These are phyloP conservation scores for Sporothrix schenckii DNA, from an alignment of 2,329 filamentous ascomycete genomes.

Conservation along the genomic window DNA sequence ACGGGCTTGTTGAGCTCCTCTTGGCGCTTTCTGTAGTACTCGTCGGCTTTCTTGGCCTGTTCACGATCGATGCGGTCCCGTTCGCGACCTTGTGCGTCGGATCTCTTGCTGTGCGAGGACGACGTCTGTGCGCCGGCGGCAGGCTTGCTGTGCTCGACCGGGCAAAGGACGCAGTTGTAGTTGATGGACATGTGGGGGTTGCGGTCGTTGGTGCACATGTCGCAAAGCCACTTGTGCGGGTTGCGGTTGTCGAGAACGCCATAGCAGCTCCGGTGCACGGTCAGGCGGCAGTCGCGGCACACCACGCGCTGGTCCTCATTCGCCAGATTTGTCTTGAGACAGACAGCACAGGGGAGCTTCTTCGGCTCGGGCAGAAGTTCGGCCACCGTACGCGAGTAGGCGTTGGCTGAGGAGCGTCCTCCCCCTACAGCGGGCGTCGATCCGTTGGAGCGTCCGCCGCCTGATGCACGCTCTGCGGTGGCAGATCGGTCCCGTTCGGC, in stretches of 20 bases:
- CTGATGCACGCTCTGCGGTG: conserved; percentile 2
- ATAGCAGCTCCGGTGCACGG: conserved; percentile 90
- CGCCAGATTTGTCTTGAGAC: conserved; percentile 68
- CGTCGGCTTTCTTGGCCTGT: conserved; percentile 73
- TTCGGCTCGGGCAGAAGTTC: conserved; percentile 78
- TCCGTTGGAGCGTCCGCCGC: conserved; percentile 42
- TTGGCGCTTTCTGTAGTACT: conserved; percentile 82
- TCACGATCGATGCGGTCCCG: conserved; percentile 86
- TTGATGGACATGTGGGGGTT: conserved; percentile 89
- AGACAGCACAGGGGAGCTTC: conserved; percentile 82
- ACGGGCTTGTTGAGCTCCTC: conserved; percentile 80
- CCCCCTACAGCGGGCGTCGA: conserved; percentile 52
- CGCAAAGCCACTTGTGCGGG: conserved; percentile 85
- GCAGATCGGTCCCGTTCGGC: conserved; percentile 10
- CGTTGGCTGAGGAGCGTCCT: conserved; percentile 57
- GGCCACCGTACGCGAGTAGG: conserved; percentile 41
- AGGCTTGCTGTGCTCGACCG: conserved; percentile 76
- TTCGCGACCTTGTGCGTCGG: conserved; percentile 79
- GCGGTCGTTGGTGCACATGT: conserved; percentile 94
- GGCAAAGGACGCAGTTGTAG: conserved; percentile 92
- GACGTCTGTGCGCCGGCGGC: conserved; percentile 75
- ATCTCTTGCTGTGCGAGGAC: conserved; percentile 75
- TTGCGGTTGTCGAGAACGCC: conserved; percentile 73
- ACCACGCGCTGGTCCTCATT: conserved; percentile 71
- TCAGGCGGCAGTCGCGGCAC: conserved; percentile 86